A percentile compares a stretch with the other conserved stretches of the same genome.
Conservation (phyloP, 495 filamentous ascomycete genomes). For the Tuber brumale region DNA sequence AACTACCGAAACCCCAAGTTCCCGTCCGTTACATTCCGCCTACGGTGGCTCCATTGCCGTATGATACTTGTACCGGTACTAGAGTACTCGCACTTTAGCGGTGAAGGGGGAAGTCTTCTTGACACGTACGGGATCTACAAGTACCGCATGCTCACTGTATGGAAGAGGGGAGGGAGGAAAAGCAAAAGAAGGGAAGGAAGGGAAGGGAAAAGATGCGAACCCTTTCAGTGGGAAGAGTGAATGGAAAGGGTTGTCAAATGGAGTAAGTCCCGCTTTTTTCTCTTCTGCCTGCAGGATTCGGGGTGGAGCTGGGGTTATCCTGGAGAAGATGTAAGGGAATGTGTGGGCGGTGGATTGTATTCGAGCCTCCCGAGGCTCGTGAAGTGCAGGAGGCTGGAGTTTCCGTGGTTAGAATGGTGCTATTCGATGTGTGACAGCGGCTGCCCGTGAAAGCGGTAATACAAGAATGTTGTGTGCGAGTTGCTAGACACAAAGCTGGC, state of each 20-base stretch:
- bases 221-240: neutral
- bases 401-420: slow-evolving; percentile 4
- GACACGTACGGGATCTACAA: neutral
- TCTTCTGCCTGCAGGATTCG: slow-evolving; percentile 3
- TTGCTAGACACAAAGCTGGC: neutral
- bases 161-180: neutral
- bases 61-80: neutral
- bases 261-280: neutral
- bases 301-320: slow-evolving; percentile 3
- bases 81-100: neutral
- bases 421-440: slow-evolving; percentile 2
- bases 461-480: neutral
- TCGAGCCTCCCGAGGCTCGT: slow-evolving; percentile 1
- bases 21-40: neutral
- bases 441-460: neutral
- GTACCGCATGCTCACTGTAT: neutral
- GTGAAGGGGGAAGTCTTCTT: neutral
- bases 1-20: slow-evolving; percentile 1
- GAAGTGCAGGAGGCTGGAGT: slow-evolving; percentile 3
- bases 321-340: neutral
- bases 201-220: neutral
- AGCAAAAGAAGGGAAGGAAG: neutral
- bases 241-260: slow-evolving; percentile 3
- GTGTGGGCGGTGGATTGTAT: neutral
- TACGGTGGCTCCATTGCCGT: neutral